Evolutionary conservation across 495 filamentous ascomycete genomes (phyloP), one percentile per base, ranked within the genome.

Genomic region (Aspergillus sclerotioniger): DNA sequence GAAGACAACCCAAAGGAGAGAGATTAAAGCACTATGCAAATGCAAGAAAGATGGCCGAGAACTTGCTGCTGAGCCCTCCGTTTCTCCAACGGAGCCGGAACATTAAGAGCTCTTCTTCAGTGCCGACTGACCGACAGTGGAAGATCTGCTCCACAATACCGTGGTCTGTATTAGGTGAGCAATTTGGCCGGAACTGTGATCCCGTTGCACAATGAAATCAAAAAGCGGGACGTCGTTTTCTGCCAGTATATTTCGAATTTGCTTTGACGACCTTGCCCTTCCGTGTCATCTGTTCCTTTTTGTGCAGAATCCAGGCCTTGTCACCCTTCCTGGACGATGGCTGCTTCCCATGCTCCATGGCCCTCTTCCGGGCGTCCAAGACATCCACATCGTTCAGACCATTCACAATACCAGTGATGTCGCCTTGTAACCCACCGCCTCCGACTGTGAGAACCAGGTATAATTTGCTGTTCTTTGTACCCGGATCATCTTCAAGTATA

Each of bases 381-480:
- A 98, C 84, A 74, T 77, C 88, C 10, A 98, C 92, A 59, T 83
- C 90, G 29, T 92, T 88, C 90, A 97, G 89, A 2, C 87, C 89
- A 61, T 85, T 80, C 16, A 96, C 89, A 25, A 94, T 87, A 29
- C 89, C 86, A 0, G 90, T 92, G 62, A 97, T 95, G 71, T 96
- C 93, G 15, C 85, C 84, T 25, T 82, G 80, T 32, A 87, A 67
- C n/a, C 86, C 86, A 21, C 84, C 87, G 13, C 89, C 90, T 31
- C 94, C 94, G 21, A 95, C 94, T 15, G 90, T 96, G 51, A 97
- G 73, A 6, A 98, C 92, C n/a, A 98, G 74, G 70, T 97, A 98
- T 15, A 93, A 67, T 78, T 98, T 98, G 62, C 81, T 82, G 62
- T 90, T 96, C 81, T 98, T 98, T 20, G 94, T 98, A 33, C 90